Evolutionary conservation across 108 stramenopile genomes (phyloP).

Genomic region (Discostella stelligeroides): DNA sequence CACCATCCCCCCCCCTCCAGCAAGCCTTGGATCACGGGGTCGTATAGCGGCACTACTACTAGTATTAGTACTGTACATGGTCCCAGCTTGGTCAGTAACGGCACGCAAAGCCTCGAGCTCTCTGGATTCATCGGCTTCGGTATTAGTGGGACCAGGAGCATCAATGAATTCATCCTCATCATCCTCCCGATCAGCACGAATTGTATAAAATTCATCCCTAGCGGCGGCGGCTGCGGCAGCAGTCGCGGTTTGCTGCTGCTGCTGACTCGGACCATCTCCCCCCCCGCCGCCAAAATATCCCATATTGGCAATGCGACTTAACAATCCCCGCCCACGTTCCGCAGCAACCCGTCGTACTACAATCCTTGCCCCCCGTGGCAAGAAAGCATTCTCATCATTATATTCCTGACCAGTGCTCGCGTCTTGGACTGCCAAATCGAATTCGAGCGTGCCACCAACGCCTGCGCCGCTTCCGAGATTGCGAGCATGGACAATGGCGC

Average conservation of each 20-base stretch:
- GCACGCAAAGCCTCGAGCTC: constrained; percentile 82
- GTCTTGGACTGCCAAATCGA: constrained; percentile 76
- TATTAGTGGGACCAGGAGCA: background rate
- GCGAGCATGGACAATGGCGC: constrained; percentile 79
- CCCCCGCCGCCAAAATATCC: constrained; percentile 10
- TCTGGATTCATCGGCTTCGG: constrained; percentile 54
- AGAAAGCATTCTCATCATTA: constrained; percentile 69
- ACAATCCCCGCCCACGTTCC: constrained; percentile 70
- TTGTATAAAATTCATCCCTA: constrained; percentile 73
- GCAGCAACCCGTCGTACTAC: constrained; percentile 79
- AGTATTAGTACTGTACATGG: constrained; percentile 31
- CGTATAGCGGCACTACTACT: constrained; percentile 10
- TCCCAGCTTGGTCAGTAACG: constrained; percentile 63
- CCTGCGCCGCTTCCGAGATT: constrained; percentile 56
- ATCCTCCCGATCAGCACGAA: constrained; percentile 59
- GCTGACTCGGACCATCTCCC: no score
- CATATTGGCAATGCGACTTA: constrained; percentile 69
- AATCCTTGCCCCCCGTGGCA: constrained; percentile 77
- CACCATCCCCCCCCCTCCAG: constrained; percentile 8
- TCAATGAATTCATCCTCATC: constrained; percentile 77
- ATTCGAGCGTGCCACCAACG: constrained; percentile 65
- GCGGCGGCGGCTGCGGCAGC: constrained; percentile 7
- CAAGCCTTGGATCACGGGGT: constrained; percentile 44
- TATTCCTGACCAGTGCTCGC: constrained; percentile 82
- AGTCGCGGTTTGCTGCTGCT: no score